These are phyloP conservation scores for Pinus albicaulis DNA, from an alignment of 75 land plant species.

Conservation along the genomic window DNA sequence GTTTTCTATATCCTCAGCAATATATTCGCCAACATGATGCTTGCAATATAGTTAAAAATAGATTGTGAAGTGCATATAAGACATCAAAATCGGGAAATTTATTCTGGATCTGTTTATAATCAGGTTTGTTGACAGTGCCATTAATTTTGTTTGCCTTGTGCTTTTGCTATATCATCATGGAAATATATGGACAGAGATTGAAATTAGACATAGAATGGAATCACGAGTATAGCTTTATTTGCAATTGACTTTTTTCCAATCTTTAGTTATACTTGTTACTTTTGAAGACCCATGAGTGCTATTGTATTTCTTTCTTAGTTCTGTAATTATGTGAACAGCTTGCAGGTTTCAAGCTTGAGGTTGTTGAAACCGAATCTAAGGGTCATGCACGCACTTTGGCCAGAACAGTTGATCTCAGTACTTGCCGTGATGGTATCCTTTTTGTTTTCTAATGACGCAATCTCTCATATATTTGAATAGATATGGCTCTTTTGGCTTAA, in stretches of 20 bases:
- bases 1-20: too few relatives aligned
- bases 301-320: not conserved
- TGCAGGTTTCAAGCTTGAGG: slow-evolving; percentile 84
- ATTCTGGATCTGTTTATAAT: not conserved
- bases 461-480: not conserved
- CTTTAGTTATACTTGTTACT: not conserved
- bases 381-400: slow-evolving; percentile 88
- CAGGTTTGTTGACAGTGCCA: not conserved
- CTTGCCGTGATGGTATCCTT: slow-evolving; percentile 75
- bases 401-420: slow-evolving; percentile 68
- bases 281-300: too few relatives aligned
- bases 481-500: not conserved
- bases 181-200: not conserved
- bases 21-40: too few relatives aligned
- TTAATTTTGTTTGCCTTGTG: not conserved
- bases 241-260: not conserved
- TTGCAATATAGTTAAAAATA: not conserved
- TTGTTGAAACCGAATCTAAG: slow-evolving; percentile 78
- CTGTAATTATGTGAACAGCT: slow-evolving; percentile 47
- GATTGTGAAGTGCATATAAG: not conserved
- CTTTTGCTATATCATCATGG: not conserved
- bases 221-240: not conserved
- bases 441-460: not conserved
- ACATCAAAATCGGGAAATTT: not conserved
- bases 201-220: not conserved